Base-by-base conservation (phyloP, 768 basidiomycete genomes). In the Boletus subcaerulescens region DNA sequence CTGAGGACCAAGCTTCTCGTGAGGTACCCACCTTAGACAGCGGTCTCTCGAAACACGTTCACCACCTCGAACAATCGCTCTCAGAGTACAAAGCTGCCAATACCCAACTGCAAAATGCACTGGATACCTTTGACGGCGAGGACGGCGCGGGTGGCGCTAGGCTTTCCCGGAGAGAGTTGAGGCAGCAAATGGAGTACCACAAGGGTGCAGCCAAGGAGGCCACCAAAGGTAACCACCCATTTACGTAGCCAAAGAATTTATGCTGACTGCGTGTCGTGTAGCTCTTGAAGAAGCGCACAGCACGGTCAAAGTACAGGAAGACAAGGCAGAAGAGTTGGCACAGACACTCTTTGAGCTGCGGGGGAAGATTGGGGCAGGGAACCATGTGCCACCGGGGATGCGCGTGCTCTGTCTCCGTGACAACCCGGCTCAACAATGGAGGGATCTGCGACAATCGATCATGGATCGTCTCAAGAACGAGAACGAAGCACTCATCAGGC, bases 401-500 rank as follows among this genome's bases (percentile, higher is more conserved):
- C 84, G 87, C 5, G 79, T 92, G 2, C 70, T 92, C n/a, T 78
- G 82, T 46, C 70, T 95, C 59, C 72, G 71, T 9, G 84, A 88
- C 43, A 95, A 94, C 61, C 95, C 95, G 0, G 91, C 89, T n/a
- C 79, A 86, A 60, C 77, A 85, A 59, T 91, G 92, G 83, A 82
- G 82, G 14, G 89, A 91, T 43, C 73, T 91, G 29, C 79, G 93
- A 45, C 80, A 86, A 58, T 86, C 80, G 20, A 85, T 80, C 18
- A 78, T 98, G 74, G 86, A 93, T 36, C 75, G 86, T 20, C 74
- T 98, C 33, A 84, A 81, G 70, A 74, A 71, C 41, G 96, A 99
- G 76, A 99, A 98, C 65, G 82, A 83, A 43, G 93, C 90, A 2
- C 73, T 98, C 18, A 71, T 96, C 57, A 80, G 77, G 45, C 74